Percentiles rank a stretch among this genome's conserved stretches.
Conservation (phyloP, 2,329 filamentous ascomycete genomes). For the Karstenula rhodostoma region DNA sequence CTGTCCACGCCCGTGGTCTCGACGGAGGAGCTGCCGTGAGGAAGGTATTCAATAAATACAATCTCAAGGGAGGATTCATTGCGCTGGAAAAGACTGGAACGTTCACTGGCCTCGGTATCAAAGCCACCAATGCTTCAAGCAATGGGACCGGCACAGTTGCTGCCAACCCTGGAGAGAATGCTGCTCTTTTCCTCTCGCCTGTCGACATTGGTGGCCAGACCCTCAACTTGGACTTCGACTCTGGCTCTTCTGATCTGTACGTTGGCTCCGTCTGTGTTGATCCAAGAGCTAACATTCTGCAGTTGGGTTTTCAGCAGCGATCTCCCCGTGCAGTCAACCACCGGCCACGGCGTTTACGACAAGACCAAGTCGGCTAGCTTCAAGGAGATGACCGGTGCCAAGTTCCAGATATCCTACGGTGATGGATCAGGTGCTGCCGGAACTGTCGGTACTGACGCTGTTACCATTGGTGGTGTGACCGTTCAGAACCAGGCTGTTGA, state of each 20-base stretch:
- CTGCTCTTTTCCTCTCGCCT: slow-evolving; percentile 74
- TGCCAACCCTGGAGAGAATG: slow-evolving; percentile 70
- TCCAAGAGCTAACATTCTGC: slow-evolving; percentile 23
- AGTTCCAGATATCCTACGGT: slow-evolving; percentile 73
- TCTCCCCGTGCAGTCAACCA: slow-evolving; percentile 56
- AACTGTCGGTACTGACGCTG: slow-evolving; percentile 71
- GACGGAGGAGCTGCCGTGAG: slow-evolving; percentile 70
- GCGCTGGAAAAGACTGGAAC: slow-evolving; percentile 28
- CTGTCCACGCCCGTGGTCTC: slow-evolving; percentile 55
- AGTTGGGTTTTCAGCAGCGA: slow-evolving; percentile 75
- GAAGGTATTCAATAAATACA: slow-evolving; percentile 74
- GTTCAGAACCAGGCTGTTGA: slow-evolving; percentile 72
- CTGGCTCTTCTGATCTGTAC: slow-evolving; percentile 76
- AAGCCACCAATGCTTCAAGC: slow-evolving; percentile 24
- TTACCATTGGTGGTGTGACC: slow-evolving; percentile 71
- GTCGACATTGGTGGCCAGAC: slow-evolving; percentile 75
- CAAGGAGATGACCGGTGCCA: slow-evolving; percentile 57
- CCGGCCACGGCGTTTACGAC: slow-evolving; percentile 65
- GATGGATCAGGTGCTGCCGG: slow-evolving; percentile 71
- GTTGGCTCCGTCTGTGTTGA: slow-evolving; percentile 26
- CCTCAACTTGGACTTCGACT: slow-evolving; percentile 76
- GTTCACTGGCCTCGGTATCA: slow-evolving; percentile 30
- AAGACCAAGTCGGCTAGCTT: slow-evolving; percentile 62
- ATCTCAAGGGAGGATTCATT: slow-evolving; percentile 56
- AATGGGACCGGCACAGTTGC: slow-evolving; percentile 65